Evolutionary conservation across 2,329 filamentous ascomycete genomes (phyloP).

Genomic region (Myriosclerotinia curreyana): DNA sequence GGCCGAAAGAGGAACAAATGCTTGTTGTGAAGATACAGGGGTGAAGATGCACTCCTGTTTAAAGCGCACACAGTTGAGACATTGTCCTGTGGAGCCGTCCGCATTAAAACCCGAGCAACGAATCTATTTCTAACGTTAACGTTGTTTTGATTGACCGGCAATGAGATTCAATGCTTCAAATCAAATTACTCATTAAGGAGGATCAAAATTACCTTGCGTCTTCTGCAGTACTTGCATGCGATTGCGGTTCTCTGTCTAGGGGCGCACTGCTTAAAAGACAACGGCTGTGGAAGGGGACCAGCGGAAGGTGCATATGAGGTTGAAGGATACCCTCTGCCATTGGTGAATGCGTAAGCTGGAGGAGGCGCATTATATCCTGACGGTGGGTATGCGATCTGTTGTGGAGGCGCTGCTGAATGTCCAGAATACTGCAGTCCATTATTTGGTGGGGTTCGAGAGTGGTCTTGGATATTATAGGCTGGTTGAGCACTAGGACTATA

Average conservation of each 20-base stretch:
- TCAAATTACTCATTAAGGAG: not conserved
- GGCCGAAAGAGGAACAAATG: constrained; percentile 70
- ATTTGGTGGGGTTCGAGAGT: not conserved
- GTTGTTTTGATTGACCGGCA: not conserved
- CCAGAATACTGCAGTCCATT: not conserved
- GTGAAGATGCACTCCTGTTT: constrained; percentile 77
- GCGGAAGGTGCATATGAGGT: not conserved
- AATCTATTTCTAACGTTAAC: constrained; percentile 50
- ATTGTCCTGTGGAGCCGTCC: constrained; percentile 64
- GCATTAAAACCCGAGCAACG: constrained; percentile 73
- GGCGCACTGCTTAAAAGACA: constrained; percentile 46
- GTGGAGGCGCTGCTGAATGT: not conserved
- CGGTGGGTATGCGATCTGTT: not conserved
- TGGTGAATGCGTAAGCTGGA: too few relatives aligned
- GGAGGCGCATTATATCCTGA: not conserved
- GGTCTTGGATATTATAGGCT: not conserved
- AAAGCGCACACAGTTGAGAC: constrained; percentile 70
- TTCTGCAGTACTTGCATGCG: constrained; percentile 57
- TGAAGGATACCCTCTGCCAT: constrained; percentile 32
- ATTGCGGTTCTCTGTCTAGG: constrained; percentile 59
- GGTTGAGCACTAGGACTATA: not conserved
- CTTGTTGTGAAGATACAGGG: constrained; percentile 70
- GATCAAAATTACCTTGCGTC: constrained; percentile 51
- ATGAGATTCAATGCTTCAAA: not conserved
- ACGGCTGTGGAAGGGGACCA: constrained; percentile 21